Percentiles rank a stretch among this genome's conserved stretches.
Evolutionary conservation across 495 filamentous ascomycete species (phyloP).

Genomic region (Aspergillus carlsbadensis): DNA sequence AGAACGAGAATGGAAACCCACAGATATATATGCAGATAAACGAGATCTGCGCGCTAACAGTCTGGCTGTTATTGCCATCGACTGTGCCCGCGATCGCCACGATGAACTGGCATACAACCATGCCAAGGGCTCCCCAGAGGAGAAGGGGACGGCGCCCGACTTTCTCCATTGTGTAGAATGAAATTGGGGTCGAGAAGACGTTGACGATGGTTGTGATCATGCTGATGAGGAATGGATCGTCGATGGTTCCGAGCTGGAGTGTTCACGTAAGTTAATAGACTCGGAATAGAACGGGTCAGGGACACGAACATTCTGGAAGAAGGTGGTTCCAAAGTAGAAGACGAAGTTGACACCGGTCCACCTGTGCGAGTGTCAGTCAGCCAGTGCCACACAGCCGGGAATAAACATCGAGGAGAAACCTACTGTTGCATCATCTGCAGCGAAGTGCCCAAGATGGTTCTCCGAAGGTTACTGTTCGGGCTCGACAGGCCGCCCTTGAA

Average conservation of each 20-base stretch:
- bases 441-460: conserved; percentile 71
- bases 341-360: conserved; percentile 89
- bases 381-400: no score
- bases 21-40: conserved; percentile 74
- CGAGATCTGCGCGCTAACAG: conserved; percentile 67
- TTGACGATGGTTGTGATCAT: conserved; percentile 85
- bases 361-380: no score
- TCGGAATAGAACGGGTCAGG: no score
- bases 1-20: not conserved
- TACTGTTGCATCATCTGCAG: conserved; percentile 79
- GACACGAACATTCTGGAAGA: conserved; percentile 55
- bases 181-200: conserved; percentile 75
- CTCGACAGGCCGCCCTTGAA: conserved; percentile 64
- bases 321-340: conserved; percentile 85
- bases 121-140: conserved; percentile 72
- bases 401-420: no score
- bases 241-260: conserved; percentile 58
- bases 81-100: conserved; percentile 73
- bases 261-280: not conserved
- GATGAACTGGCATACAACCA: conserved; percentile 84
- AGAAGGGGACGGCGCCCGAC: conserved; percentile 82
- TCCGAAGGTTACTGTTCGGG: conserved; percentile 64
- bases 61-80: conserved; percentile 45
- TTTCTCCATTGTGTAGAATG: conserved; percentile 80
- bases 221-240: conserved; percentile 73